Percentiles rank a stretch among this genome's conserved stretches.
Conservation (phyloP, 2,329 filamentous ascomycete species). For the Botrytis hyacinthi region DNA sequence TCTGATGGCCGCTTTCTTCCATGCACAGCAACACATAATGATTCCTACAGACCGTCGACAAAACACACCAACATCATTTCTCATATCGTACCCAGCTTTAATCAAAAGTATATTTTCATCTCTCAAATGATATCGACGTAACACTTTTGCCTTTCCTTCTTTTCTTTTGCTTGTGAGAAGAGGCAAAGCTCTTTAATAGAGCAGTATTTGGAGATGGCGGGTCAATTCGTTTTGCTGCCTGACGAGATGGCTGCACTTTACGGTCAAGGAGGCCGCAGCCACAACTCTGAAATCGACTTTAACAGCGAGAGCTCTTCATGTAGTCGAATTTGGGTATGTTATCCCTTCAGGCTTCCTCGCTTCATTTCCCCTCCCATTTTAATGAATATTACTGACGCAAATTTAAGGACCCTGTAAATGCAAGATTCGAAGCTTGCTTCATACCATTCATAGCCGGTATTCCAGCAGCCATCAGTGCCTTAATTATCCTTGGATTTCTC, state of each 20-base stretch:
- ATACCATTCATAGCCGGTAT: conserved; percentile 35
- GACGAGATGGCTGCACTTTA: conserved; percentile 5
- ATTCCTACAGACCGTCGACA: background rate
- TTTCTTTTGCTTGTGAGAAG: background rate
- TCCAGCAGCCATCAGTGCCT: conserved; percentile 34
- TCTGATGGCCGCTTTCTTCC: background rate
- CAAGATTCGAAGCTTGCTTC: conserved; percentile 32
- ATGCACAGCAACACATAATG: background rate
- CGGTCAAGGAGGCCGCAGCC: background rate
- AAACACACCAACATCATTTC: background rate
- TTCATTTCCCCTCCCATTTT: background rate
- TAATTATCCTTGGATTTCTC: conserved; percentile 35
- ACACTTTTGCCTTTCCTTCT: too few relatives aligned
- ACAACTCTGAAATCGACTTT: background rate
- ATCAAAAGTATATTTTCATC: conserved; percentile 1
- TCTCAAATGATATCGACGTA: background rate
- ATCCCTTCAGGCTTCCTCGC: background rate
- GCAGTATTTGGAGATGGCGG: background rate
- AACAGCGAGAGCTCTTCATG: background rate
- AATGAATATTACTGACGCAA: conserved; percentile 2
- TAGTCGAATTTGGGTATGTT: conserved; percentile 25
- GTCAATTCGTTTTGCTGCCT: background rate
- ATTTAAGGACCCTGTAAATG: conserved; percentile 34
- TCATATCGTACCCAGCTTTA: background rate
- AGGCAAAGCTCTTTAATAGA: background rate